Conservation (phyloP, 2,329 filamentous ascomycete species). For the Tolypocladium ovalisporum region DNA sequence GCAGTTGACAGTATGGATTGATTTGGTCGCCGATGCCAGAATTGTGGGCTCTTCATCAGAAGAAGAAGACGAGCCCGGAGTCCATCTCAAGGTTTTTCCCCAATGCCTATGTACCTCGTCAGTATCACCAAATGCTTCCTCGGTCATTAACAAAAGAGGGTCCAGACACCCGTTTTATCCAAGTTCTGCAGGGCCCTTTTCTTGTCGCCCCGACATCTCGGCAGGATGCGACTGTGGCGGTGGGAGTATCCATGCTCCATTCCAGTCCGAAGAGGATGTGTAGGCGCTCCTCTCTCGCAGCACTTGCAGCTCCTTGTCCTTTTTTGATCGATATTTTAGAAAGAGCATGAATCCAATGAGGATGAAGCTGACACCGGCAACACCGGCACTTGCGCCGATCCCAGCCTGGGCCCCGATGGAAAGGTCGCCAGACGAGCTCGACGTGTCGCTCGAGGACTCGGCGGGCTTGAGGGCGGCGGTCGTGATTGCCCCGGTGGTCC, state of each 20-base stretch:
- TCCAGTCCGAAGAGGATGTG: not conserved
- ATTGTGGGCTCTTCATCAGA: not conserved
- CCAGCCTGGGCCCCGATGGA: not conserved
- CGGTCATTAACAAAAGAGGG: too few relatives aligned
- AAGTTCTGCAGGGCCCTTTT: not conserved
- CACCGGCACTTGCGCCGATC: not conserved
- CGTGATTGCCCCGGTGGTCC: not conserved
- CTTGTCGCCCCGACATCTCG: not conserved
- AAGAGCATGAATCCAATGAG: not conserved
- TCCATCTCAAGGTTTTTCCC: not conserved
- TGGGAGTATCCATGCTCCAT: not conserved
- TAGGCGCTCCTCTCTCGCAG: not conserved
- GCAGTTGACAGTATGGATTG: not conserved
- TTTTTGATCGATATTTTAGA: not conserved
- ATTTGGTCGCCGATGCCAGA: not conserved
- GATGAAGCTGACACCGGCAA: not conserved
- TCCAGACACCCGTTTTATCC: not conserved
- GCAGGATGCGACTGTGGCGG: not conserved
- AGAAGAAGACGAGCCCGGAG: not conserved
- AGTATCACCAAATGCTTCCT: not conserved
- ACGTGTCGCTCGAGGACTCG: not conserved
- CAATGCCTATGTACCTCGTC: not conserved
- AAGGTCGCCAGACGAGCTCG: not conserved
- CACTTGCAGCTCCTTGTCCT: not conserved
- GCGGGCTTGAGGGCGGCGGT: not conserved